phyloP scores from a whole-genome alignment of 1,284 basidiomycete species.

The Lignosus rhinocerotis region DNA sequence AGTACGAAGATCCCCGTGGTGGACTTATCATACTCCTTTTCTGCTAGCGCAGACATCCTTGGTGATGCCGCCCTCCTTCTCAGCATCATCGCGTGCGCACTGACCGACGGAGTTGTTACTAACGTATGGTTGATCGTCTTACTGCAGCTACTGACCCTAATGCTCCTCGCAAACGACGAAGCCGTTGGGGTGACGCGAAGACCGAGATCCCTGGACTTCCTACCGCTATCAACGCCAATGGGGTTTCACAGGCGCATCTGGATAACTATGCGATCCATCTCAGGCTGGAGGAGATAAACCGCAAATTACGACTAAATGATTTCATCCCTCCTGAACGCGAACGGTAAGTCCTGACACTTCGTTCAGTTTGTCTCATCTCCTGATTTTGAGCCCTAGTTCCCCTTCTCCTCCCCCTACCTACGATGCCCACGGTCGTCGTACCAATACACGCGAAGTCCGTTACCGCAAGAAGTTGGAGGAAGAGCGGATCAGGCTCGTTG shows the following conservation, averaged over 20 bases:
- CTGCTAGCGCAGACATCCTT: conserved; percentile 27
- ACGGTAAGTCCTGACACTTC: conserved; percentile 49
- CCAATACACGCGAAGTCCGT: conserved; percentile 97
- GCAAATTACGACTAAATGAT: conserved; percentile 91
- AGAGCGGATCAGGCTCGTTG: conserved; percentile 91
- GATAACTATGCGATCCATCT: conserved; percentile 96
- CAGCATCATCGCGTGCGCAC: conserved; percentile 9
- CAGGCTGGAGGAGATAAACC: conserved; percentile 95
- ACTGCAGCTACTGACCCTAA: conserved; percentile 62
- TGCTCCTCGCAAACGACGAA: conserved; percentile 87
- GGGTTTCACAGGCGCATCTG: conserved; percentile 89
- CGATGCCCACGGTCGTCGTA: conserved; percentile 94
- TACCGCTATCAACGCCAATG: conserved; percentile 87
- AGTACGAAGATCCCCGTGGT: conserved; percentile 24
- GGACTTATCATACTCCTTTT: conserved; percentile 21
- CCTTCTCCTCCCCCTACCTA: conserved; percentile 97
- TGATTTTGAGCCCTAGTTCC: conserved; percentile 56
- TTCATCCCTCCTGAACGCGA: conserved; percentile 96
- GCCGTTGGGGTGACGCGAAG: conserved; percentile 93
- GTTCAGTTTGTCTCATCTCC: not conserved
- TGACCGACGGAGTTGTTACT: conserved; percentile 22
- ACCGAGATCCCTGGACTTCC: conserved; percentile 88
- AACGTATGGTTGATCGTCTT: conserved; percentile 52
- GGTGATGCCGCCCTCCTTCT: conserved; percentile 10
- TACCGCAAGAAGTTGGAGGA: conserved; percentile 98